Evolutionary conservation across 163 green algal genomes (phyloP).

Genomic region (Scenedesmus sp.): DNA sequence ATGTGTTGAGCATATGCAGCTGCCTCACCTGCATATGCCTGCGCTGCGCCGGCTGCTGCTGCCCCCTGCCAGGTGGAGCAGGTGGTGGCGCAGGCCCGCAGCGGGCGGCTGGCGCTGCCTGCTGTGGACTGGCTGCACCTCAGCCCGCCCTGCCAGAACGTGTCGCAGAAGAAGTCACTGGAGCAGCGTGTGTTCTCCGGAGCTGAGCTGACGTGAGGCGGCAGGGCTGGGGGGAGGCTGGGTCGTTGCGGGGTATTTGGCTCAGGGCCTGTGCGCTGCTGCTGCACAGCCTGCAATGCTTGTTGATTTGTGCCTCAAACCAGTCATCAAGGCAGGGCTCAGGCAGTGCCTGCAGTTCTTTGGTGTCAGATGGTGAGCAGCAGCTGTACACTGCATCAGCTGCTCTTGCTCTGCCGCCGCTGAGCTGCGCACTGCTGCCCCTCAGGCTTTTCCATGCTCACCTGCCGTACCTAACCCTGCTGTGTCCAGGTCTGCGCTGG

Average conservation of each 20-base stretch:
- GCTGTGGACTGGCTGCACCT: not conserved
- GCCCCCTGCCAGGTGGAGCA: not conserved
- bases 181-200: not conserved
- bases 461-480: not conserved
- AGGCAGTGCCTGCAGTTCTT: not conserved
- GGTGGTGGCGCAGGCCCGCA: not conserved
- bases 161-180: constrained; percentile 2
- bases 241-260: not conserved
- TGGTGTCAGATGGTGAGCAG: not conserved
- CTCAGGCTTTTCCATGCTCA: not conserved
- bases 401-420: not conserved
- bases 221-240: not conserved
- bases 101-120: not conserved
- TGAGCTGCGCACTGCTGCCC: not conserved
- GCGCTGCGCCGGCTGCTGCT: not conserved
- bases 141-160: constrained; percentile 35
- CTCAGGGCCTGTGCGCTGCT: not conserved
- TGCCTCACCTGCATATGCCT: not conserved
- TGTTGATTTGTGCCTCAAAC: not conserved
- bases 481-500: not conserved
- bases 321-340: not conserved
- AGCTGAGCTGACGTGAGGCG: not conserved
- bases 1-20: not conserved
- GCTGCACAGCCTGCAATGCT: not conserved
- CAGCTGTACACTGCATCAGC: not conserved